Evolutionary conservation across 345 rosid species (phyloP), one percentile per base, ranked within the genome.

Genomic region (Durio zibethinus): DNA sequence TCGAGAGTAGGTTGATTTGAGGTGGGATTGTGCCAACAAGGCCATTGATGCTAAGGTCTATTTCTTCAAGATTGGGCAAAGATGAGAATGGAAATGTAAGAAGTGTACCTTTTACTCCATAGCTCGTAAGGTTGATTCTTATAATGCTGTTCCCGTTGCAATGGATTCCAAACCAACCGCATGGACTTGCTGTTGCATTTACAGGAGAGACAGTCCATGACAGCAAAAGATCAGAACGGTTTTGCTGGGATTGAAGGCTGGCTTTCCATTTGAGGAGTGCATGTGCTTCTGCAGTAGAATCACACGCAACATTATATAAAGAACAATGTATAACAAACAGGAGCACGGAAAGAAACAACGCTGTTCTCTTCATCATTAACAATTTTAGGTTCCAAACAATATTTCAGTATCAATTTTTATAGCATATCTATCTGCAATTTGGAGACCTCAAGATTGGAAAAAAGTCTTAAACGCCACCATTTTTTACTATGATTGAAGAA

Each of bases 11-110:
- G 27, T 59, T 54, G 10, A 83, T 80, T 70, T 60, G 50, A 18
- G 85, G 50, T 1, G 80, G 77, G 65, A 83, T 77, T 18, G 15
- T 53, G 65, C 81, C 75, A 52, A 25, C 45, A 21, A 80, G 63
- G 14, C 57, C 10, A 29, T 83, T 77, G 31, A 42, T 6, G 52
- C 77, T 61, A 35, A 80, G 65, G 36, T 75, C 79, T 38, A 74
- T 6, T 43, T 45, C 45, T 38, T 80, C 52, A 54, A 77, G 77
- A 33, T 64, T 45, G 14, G 77, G 79, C 60, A 83, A 62, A 48
- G 85, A 77, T 0, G 74, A 63, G 76, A 80, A 76, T 15, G 76
- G 76, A n/a, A 78, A 78, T 2, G 25, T 47, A 43, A 52, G 72
- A 5, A 83, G 80, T 15, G 67, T 72, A 81, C 78, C 84, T 76